Evolutionary conservation across 768 basidiomycete species (phyloP).

Genomic region (Tulasnella sp.): DNA sequence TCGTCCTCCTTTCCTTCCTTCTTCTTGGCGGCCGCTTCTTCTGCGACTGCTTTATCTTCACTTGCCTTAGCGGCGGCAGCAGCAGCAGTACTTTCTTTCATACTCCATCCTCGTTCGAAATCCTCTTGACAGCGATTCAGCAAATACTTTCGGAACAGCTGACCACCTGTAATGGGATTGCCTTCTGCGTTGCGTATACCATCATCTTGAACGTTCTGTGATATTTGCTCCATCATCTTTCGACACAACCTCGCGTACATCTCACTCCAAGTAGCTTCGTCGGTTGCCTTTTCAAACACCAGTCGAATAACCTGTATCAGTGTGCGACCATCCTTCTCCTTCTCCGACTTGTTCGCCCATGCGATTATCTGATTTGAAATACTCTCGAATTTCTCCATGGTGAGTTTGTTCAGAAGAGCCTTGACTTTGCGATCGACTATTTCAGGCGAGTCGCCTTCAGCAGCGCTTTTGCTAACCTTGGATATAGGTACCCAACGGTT

Average conservation of each 20-base stretch:
- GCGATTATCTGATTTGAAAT: conserved; percentile 90
- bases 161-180: conserved; percentile 83
- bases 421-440: conserved; percentile 85
- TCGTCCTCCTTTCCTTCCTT: conserved; percentile 43
- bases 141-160: conserved; percentile 92
- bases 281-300: conserved; percentile 94
- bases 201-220: conserved; percentile 75
- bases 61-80: conserved; percentile 74
- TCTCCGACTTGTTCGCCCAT: conserved; percentile 89
- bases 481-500: conserved; percentile 63
- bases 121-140: conserved; percentile 95
- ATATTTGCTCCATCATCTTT: conserved; percentile 92
- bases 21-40: conserved; percentile 36
- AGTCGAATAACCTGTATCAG: conserved; percentile 92
- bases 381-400: conserved; percentile 91
- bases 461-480: background rate
- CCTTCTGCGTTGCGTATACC: conserved; percentile 69
- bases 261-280: conserved; percentile 89
- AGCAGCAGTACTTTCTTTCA: conserved; percentile 72
- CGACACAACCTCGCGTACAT: conserved; percentile 95
- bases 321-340: conserved; percentile 85
- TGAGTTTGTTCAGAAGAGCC: conserved; percentile 82
- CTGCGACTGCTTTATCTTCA: conserved; percentile 72
- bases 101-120: conserved; percentile 91
- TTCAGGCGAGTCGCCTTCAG: conserved; percentile 21